phyloP scores from a whole-genome alignment of 2,329 filamentous ascomycete species.

The Rhinocladiella similis region DNA sequence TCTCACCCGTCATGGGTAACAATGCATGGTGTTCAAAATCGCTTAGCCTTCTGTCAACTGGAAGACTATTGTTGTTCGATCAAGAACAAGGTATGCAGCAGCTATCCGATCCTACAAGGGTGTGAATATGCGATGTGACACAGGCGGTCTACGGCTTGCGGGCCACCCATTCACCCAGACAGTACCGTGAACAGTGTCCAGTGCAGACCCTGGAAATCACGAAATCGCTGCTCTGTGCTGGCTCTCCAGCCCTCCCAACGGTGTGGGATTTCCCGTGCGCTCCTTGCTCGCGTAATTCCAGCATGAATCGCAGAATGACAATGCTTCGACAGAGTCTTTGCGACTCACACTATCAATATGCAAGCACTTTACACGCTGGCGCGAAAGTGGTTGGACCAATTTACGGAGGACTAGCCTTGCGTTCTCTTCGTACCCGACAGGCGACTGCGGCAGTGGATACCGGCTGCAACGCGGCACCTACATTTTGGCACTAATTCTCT shows the following conservation, averaged over 20 bases:
- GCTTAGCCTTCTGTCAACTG: conserved; percentile 1
- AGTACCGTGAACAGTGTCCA: background rate
- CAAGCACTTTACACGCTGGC: conserved; percentile 9
- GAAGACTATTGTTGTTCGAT: conserved; percentile 5
- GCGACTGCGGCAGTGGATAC: background rate
- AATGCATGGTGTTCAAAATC: background rate
- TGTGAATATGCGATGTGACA: background rate
- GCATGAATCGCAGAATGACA: background rate
- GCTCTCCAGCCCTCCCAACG: background rate
- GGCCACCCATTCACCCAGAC: conserved; percentile 9
- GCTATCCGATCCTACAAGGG: conserved; percentile 5
- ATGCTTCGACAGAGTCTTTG: background rate
- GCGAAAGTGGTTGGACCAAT: conserved; percentile 6
- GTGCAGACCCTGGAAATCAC: background rate
- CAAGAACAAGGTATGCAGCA: conserved; percentile 11
- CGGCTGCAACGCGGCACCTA: background rate
- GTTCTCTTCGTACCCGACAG: too few species aligned
- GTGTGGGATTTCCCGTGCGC: background rate
- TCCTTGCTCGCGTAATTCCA: background rate
- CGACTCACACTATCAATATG: background rate
- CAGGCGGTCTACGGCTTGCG: background rate
- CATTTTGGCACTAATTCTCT: conserved; percentile 1
- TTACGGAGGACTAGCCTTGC: background rate
- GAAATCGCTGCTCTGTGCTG: background rate
- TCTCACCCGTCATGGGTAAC: background rate